Base-by-base conservation (phyloP, 2,329 filamentous ascomycete genomes). In the Phialophora tarda region DNA sequence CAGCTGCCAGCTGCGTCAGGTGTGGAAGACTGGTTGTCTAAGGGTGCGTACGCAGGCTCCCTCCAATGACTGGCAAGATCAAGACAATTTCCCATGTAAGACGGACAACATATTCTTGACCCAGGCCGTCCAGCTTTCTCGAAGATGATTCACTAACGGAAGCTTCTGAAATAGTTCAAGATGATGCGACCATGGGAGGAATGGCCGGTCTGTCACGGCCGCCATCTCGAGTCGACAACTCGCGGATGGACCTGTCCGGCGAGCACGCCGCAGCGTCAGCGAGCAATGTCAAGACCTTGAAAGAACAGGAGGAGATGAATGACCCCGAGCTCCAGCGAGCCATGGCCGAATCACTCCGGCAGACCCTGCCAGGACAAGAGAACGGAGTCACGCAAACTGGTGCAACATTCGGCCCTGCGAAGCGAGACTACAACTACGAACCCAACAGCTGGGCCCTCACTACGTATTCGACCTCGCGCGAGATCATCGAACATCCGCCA, bases 401-500 rank as follows among this genome's bases (percentile, higher is more conserved):
- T 21, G 77, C 75, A 67, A 74, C 80, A 11, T 87, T 88, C 73
- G 82, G 84, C 4, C 85, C 84, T 61, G 85, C 85, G 1, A 86
- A 80, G 23, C 79, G 80, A 65, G 81, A 82, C 26, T 74, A 83
- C 68, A 48, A 61, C n/a, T 87, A 88, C 72, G 84, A 88, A 28
- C 77, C 80, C 57, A 76, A 74, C 7, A 75, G 81, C 21, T 89
- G 87, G 87, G 84, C 84, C 1, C 76, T 89, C 78, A 83, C 83
- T 2, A 74, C 83, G 4, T 79, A 81, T 44, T 74, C 79, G 3
- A 80, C 80, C 24, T 77, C 81, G 30, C 80, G 80, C 62, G 85
- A 87, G 73, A 81, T 85, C 34, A 78, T 86, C 26, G 81, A 84
- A 38, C 85, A 87, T 72, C 82, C 83, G 0, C 78, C 84, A 44